Evolutionary conservation across 208 protist species (phyloP).

Genomic region (Acanthamoeba healyi): DNA sequence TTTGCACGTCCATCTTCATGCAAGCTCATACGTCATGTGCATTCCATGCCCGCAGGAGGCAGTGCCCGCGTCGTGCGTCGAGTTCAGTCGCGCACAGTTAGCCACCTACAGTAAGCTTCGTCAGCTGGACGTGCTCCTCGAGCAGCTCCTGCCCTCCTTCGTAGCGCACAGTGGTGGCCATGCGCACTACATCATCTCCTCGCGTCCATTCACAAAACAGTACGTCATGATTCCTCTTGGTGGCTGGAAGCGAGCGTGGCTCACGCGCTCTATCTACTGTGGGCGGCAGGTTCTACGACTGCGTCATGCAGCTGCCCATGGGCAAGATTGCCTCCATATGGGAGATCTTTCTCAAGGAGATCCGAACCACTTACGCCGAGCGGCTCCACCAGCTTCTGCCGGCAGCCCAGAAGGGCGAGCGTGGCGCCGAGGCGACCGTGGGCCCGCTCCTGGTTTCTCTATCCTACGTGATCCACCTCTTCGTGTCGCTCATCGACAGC

Average conservation of each 20-base stretch:
- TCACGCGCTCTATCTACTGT: neutral
- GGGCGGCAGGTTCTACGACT: slow-evolving; percentile 46
- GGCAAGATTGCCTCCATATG: slow-evolving; percentile 63
- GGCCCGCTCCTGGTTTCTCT: slow-evolving; percentile 6
- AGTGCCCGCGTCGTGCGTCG: neutral
- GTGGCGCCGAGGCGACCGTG: neutral
- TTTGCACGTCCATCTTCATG: too few species aligned
- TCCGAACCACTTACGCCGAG: neutral
- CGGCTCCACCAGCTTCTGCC: neutral
- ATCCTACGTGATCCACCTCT: slow-evolving; percentile 60
- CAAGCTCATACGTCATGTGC: neutral
- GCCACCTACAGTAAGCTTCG: slow-evolving; percentile 65
- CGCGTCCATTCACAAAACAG: slow-evolving; percentile 52
- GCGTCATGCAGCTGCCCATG: slow-evolving; percentile 69
- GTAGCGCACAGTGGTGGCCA: neutral
- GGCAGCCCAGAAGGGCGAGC: slow-evolving; percentile 16
- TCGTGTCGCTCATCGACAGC: slow-evolving; percentile 52
- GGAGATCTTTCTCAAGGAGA: slow-evolving; percentile 33
- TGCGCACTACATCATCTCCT: slow-evolving; percentile 67
- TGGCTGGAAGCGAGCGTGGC: too few species aligned
- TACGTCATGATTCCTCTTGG: neutral
- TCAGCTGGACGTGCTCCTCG: slow-evolving; percentile 36
- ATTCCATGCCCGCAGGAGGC: neutral
- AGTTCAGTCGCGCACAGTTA: slow-evolving; percentile 49
- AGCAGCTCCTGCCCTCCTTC: slow-evolving; percentile 39